Evolutionary conservation across 2,329 filamentous ascomycete genomes (phyloP).

Genomic region (Claviceps pusilla): DNA sequence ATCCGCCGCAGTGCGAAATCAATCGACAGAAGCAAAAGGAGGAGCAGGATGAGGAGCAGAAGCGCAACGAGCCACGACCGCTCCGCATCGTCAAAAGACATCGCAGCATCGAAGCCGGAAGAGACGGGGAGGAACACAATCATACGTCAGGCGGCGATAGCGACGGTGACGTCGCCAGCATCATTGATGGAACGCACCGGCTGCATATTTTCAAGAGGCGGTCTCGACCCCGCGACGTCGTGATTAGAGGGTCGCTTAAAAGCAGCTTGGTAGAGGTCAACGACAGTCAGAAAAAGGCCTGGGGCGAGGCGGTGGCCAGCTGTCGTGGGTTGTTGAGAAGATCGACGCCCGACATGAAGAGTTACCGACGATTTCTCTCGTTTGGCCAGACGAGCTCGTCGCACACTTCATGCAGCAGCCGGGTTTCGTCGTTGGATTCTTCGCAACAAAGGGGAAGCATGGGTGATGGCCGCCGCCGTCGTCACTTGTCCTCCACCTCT

Average conservation of each 20-base stretch:
- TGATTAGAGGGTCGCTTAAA: not conserved
- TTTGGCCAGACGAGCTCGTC: constrained; percentile 2
- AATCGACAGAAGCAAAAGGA: not conserved
- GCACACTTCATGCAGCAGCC: constrained; percentile 1
- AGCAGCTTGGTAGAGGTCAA: constrained; percentile 6
- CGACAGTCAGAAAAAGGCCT: constrained; percentile 3
- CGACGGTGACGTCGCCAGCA: constrained; percentile 1
- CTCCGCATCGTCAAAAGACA: constrained; percentile 34
- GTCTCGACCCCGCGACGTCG: not conserved
- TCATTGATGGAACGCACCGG: not conserved
- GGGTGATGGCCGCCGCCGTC: not conserved
- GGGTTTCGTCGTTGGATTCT: constrained; percentile 1
- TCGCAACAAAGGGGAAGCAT: not conserved
- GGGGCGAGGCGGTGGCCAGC: constrained; percentile 7
- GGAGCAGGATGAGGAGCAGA: not conserved
- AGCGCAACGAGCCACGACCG: constrained; percentile 25
- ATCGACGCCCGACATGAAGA: constrained; percentile 5
- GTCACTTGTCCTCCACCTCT: constrained; percentile 2
- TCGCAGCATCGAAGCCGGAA: not conserved
- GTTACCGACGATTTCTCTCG: constrained; percentile 2
- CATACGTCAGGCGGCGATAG: not conserved
- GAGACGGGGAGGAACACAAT: not conserved
- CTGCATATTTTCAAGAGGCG: constrained; percentile 7
- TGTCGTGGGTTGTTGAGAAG: constrained; percentile 7
- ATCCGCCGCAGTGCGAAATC: not conserved